Conservation (phyloP, 306 rosid genomes). For the Myrica gale region DNA sequence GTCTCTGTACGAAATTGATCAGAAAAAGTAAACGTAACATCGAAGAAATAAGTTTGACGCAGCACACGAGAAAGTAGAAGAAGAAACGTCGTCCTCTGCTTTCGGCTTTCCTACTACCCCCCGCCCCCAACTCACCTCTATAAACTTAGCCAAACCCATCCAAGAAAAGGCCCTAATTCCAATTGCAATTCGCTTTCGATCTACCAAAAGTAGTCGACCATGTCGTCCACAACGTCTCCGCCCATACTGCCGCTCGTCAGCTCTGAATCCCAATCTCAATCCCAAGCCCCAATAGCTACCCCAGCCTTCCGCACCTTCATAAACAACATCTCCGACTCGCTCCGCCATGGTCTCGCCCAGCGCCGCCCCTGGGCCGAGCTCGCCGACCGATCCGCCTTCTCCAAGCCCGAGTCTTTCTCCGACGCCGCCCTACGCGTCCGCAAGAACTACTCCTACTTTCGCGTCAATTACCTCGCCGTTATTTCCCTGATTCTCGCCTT, state of each 20-base stretch:
- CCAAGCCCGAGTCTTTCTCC: slow-evolving; percentile 73
- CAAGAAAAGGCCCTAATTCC: too few species aligned
- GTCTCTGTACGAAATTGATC: too few species aligned
- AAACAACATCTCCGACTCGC: slow-evolving; percentile 44
- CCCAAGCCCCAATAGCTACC: slow-evolving; percentile 49
- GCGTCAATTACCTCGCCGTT: slow-evolving; percentile 67
- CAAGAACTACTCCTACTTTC: slow-evolving; percentile 84
- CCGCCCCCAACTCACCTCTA: too few species aligned
- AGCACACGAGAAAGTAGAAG: too few species aligned
- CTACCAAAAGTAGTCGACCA: slow-evolving; percentile 2
- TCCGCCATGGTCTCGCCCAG: slow-evolving; percentile 71
- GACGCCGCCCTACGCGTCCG: slow-evolving; percentile 81
- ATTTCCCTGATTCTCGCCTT: slow-evolving; percentile 49
- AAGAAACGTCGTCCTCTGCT: too few species aligned
- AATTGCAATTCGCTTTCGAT: too few species aligned
- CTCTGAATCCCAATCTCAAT: slow-evolving; percentile 29
- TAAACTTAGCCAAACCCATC: too few species aligned
- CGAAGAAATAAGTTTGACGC: too few species aligned
- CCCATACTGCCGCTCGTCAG: slow-evolving; percentile 61
- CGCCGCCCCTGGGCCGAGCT: slow-evolving; percentile 95
- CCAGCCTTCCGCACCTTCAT: slow-evolving; percentile 68
- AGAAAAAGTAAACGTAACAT: too few species aligned
- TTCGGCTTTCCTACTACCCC: too few species aligned
- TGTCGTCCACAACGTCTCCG: slow-evolving; percentile 50
- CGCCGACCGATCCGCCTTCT: slow-evolving; percentile 61